Conservation (phyloP, 257 asterid genomes). For the Scutellaria baicalensis region DNA sequence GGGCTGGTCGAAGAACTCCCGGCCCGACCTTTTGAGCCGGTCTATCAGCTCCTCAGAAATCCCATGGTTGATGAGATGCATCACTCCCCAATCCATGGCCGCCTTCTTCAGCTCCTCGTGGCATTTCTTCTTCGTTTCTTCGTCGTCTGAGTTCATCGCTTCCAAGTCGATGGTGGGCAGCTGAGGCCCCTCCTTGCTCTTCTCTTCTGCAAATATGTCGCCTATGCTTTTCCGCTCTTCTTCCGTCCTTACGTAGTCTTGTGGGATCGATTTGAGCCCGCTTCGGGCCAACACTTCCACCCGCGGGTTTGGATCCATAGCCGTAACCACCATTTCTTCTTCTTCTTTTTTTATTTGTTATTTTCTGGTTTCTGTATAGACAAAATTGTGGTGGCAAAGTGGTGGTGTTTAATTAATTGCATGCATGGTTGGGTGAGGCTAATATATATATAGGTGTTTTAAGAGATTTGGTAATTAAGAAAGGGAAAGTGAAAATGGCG, state of each 20-base stretch:
- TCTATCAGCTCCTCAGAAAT: conserved; percentile 33
- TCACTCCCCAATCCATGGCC: conserved; percentile 91
- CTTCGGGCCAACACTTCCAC: conserved; percentile 64
- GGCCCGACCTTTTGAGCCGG: conserved; percentile 56
- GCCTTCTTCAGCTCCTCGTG: conserved; percentile 52
- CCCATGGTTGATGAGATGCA: conserved; percentile 85
- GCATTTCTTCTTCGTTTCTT: conserved; percentile 30
- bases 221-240: conserved; percentile 59
- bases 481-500: background rate
- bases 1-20: conserved; percentile 51
- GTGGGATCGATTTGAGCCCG: conserved; percentile 55
- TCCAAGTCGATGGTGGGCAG: conserved; percentile 50
- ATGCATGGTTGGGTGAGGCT: background rate
- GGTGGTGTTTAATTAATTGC: background rate
- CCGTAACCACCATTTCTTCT: conserved; percentile 12
- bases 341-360: too few species aligned
- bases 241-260: conserved; percentile 63
- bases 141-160: conserved; percentile 36
- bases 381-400: background rate
- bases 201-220: conserved; percentile 59
- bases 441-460: background rate
- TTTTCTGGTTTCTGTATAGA: background rate
- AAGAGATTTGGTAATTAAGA: conserved; percentile 1
- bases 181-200: conserved; percentile 45
- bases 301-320: conserved; percentile 31